Percentiles rank a stretch among this genome's conserved stretches.
Conservation (phyloP, 2,329 filamentous ascomycete genomes). For the Chaetoscypha palmicola region DNA sequence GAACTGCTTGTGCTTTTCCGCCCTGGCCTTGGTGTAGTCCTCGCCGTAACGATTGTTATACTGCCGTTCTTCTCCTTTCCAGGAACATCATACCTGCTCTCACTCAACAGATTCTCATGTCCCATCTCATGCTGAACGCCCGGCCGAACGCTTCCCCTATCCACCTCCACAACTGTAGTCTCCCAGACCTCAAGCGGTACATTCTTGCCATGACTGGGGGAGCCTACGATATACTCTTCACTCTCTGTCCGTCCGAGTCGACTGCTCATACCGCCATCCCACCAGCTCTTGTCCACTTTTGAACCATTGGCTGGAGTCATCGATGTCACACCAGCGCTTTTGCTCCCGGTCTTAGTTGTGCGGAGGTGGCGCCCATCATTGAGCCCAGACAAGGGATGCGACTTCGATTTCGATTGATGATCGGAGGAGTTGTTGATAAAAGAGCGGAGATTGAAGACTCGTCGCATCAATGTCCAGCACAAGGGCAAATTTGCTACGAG, state of each 20-base stretch:
- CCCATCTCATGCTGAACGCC: not conserved
- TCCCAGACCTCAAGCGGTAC: constrained; percentile 23
- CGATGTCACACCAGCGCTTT: no score
- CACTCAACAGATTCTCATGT: not conserved
- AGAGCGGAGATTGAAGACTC: constrained; percentile 31
- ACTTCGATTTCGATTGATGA: constrained; percentile 10
- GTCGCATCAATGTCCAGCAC: constrained; percentile 45
- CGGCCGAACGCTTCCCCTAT: constrained; percentile 10
- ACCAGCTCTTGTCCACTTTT: constrained; percentile 15
- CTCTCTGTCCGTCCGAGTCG: constrained; percentile 16
- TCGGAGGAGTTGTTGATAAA: constrained; percentile 14
- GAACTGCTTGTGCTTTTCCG: no score
- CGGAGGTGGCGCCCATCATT: not conserved
- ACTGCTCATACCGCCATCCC: constrained; percentile 12
- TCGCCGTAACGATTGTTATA: not conserved
- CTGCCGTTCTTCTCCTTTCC: not conserved
- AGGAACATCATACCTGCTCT: not conserved
- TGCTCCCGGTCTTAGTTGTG: no score
- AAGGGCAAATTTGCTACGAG: constrained; percentile 47
- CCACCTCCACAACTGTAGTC: constrained; percentile 18
- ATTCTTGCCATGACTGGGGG: constrained; percentile 1
- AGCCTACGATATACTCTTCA: constrained; percentile 18
- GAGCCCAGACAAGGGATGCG: constrained; percentile 3
- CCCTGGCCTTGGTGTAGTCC: no score
- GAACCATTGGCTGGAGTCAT: no score